Evolutionary conservation across 345 rosid species (phyloP).

Genomic region (Eucalyptus sideroxylon): DNA sequence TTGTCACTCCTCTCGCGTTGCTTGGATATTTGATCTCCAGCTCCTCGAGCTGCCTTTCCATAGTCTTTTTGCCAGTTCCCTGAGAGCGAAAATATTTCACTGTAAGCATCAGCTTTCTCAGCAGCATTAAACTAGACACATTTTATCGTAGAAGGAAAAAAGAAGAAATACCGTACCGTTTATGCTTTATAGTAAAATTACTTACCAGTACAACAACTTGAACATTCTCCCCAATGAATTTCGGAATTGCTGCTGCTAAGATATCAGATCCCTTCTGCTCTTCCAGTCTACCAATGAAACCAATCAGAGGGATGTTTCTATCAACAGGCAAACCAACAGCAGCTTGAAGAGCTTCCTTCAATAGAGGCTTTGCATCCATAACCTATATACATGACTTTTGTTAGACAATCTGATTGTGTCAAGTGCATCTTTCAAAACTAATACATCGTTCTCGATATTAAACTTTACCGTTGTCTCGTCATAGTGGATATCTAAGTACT

Average conservation of each 20-base stretch:
- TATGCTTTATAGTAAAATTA: background rate
- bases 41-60: slow-evolving; percentile 63
- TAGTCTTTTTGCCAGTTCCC: slow-evolving; percentile 86
- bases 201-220: slow-evolving; percentile 82
- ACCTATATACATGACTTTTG: slow-evolving; percentile 34
- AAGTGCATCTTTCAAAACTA: background rate
- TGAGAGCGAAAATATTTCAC: background rate
- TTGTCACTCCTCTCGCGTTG: slow-evolving; percentile 67
- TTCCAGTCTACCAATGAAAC: slow-evolving; percentile 93
- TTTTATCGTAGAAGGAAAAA: background rate
- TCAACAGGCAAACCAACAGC: slow-evolving; percentile 82
- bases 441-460: background rate
- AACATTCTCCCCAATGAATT: slow-evolving; percentile 42
- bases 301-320: slow-evolving; percentile 70
- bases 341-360: slow-evolving; percentile 94
- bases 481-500: slow-evolving; percentile 52
- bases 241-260: slow-evolving; percentile 58
- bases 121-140: background rate
- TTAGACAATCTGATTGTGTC: background rate
- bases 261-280: slow-evolving; percentile 98
- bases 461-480: slow-evolving; percentile 54
- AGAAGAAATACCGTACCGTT: background rate
- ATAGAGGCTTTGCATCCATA: slow-evolving; percentile 63
- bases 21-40: slow-evolving; percentile 60
- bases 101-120: background rate